Evolutionary conservation across 306 rosid genomes (phyloP).

Genomic region (Fragaria nilgerrensis): DNA sequence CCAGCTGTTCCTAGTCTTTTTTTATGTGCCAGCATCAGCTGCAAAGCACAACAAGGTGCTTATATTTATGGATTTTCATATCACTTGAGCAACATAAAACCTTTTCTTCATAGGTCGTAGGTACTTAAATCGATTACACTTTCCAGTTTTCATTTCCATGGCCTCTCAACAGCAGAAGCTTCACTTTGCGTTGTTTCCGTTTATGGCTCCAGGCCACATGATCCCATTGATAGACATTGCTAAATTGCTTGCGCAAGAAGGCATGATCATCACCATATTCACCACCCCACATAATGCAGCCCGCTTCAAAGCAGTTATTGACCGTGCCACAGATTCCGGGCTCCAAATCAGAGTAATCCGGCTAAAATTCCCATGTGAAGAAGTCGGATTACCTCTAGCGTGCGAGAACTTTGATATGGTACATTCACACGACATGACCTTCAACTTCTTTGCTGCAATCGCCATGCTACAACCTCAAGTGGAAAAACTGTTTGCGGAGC

Average conservation of each 20-base stretch:
- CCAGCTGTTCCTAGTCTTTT: neutral
- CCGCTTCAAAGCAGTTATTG: conserved; percentile 16
- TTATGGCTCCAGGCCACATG: conserved; percentile 42
- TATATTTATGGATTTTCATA: neutral
- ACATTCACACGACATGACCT: conserved; percentile 11
- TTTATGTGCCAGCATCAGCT: neutral
- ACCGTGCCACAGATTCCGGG: conserved; percentile 13
- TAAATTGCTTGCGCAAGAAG: conserved; percentile 21
- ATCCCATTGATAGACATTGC: conserved; percentile 47
- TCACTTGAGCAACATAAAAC: neutral
- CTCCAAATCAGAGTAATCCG: conserved; percentile 20
- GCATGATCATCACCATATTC: conserved; percentile 28
- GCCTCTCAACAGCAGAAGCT: conserved; percentile 9
- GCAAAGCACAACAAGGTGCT: neutral
- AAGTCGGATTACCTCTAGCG: conserved; percentile 40
- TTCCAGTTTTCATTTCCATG: neutral
- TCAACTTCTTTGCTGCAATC: conserved; percentile 28
- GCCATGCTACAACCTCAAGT: conserved; percentile 20
- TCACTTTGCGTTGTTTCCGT: conserved; percentile 28
- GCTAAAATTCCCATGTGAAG: conserved; percentile 32
- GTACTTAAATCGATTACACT: neutral
- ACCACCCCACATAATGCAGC: conserved; percentile 39
- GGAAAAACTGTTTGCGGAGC: conserved; percentile 28
- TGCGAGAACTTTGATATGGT: conserved; percentile 46
- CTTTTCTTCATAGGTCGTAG: neutral